These are phyloP conservation scores for Fremontodendron californicum DNA, from an alignment of 345 rosid species.

Conservation along the genomic window DNA sequence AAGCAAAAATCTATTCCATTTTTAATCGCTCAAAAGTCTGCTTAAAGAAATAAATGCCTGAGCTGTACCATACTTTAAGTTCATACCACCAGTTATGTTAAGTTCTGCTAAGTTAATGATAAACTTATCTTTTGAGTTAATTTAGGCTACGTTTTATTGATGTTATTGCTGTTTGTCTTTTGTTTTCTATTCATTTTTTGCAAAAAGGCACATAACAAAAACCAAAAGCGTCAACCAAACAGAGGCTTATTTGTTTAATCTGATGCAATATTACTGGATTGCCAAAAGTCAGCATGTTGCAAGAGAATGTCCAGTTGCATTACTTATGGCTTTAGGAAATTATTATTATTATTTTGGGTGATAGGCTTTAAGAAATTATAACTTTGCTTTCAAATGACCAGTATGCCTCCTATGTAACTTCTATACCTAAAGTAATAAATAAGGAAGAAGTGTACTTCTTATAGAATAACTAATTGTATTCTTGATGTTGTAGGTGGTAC, in stretches of 20 bases:
- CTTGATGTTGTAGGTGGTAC: slow-evolving; percentile 66
- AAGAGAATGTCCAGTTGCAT: neutral
- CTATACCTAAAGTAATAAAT: neutral
- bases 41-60: neutral
- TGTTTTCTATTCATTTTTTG: neutral
- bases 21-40: neutral
- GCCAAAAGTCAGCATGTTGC: neutral
- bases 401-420: neutral
- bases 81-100: neutral
- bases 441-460: neutral
- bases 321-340: neutral
- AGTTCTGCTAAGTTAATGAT: neutral
- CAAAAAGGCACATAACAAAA: neutral
- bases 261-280: neutral
- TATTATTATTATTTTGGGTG: neutral
- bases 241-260: neutral
- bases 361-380: neutral
- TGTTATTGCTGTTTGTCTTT: neutral
- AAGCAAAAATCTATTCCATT: neutral
- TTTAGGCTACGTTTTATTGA: neutral
- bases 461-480: slow-evolving; percentile 6
- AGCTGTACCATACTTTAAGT: neutral
- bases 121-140: neutral
- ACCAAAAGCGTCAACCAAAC: neutral
- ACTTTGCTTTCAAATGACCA: neutral